Base-by-base conservation (phyloP, 2,329 filamentous ascomycete genomes). In the Neonectria hederae region DNA sequence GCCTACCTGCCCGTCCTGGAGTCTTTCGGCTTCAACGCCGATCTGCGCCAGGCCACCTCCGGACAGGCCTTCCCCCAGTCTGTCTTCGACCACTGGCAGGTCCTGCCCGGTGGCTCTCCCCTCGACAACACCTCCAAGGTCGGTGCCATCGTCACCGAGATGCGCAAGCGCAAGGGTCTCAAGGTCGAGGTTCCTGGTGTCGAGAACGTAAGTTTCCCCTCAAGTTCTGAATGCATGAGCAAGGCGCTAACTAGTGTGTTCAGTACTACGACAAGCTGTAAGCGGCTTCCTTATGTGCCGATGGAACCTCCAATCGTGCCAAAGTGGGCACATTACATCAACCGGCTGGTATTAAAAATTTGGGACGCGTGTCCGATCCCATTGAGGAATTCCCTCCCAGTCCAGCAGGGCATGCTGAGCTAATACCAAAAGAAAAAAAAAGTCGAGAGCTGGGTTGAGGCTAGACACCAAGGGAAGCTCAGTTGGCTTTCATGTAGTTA, bases 221-320 rank as follows among this genome's bases (percentile, higher is more conserved):
- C 8, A 0, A 5, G 3, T 28, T 21, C 35, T 3, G 42, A 28
- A 40, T 11, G 9, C 13, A 19, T 14, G 30, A 26, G 42, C 19
- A 28, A 48, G 28, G 53, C 48, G 60, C 72, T 72, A 76, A 76
- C 78, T 54, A 40, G 6, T 6, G 1, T 59, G 30, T 19, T 49
- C 51, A 97, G 92, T 97, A 97, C 91, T 97, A 97, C 86, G 94
- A 97, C 91, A 97, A 97, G 92, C 90, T 97, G 87, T 97, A 97
- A 88, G 82, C 78, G 77, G 76, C 75, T 80, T 78, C 75, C 76
- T 73, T 74, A 76, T 75, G 76, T 77, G 77, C 76, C 79, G 77
- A 83, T 81, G 80, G 79, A 84, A 78, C 79, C 78, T 76, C 75
- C 77, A 77, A 76, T 78, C 75, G 78, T 81, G 81, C 78, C 80